Conservation (phyloP, 2,329 filamentous ascomycete species). For the Zarea fungicola region DNA sequence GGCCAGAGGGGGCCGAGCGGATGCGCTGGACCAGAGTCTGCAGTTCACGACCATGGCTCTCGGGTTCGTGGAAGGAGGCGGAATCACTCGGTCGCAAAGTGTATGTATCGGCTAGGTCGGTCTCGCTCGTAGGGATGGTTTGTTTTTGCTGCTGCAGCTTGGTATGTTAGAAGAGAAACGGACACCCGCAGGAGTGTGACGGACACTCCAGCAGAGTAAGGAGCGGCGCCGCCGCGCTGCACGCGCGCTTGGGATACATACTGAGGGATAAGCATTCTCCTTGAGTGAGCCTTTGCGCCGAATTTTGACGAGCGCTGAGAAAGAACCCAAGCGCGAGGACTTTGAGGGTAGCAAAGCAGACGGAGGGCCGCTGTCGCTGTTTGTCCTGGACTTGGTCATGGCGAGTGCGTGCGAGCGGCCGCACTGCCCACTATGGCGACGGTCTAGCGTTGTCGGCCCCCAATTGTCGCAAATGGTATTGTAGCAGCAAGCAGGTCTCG, state of each 20-base stretch:
- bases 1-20: slow-evolving; percentile 26
- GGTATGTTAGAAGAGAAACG: slow-evolving; percentile 19
- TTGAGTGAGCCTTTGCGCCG: slow-evolving; percentile 8
- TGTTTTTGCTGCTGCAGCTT: slow-evolving; percentile 5
- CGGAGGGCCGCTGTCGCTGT: slow-evolving; percentile 7
- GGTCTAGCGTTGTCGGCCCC: too few species aligned
- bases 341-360: slow-evolving; percentile 1
- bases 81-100: slow-evolving; percentile 18
- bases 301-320: slow-evolving; percentile 7
- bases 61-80: slow-evolving; percentile 24
- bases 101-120: slow-evolving; percentile 2
- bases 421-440: neutral
- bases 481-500: neutral
- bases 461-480: neutral
- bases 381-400: slow-evolving; percentile 8
- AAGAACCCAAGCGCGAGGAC: slow-evolving; percentile 3
- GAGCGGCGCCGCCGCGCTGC: neutral
- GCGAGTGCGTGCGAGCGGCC: neutral
- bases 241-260: neutral
- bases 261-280: neutral
- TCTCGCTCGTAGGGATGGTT: neutral
- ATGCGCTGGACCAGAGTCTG: slow-evolving; percentile 31
- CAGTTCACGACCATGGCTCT: slow-evolving; percentile 31
- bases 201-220: too few species aligned
- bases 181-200: too few species aligned